Evolutionary conservation across 2,329 filamentous ascomycete genomes (phyloP), one percentile per base, ranked within the genome.

Genomic region (Drechmeria coniospora): DNA sequence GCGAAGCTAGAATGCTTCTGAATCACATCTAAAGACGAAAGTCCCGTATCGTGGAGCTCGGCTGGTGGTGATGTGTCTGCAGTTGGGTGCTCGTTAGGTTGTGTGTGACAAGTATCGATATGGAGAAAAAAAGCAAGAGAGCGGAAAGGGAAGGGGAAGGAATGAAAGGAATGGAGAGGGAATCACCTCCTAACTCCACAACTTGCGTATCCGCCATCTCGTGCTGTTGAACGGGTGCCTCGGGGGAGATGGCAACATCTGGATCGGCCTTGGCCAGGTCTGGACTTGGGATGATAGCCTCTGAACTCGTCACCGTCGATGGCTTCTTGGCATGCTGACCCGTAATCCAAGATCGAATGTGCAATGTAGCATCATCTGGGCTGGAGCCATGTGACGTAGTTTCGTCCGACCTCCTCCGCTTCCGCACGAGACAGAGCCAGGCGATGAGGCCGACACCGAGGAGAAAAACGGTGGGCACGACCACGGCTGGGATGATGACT

Each of bases 331-430:
- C 48, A 25, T 33, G 33, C 15, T 65, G 59, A 7, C 56, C 58
- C 28, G 53, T 55, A 29, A 72, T 56, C 68, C 68, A 74, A 2
- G 54, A 57, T 8, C 58, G 42, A 38, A 73, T 63, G 20, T 59
- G 56, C 30, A 54, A 51, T 22, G 57, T 53, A 15, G 55, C 54
- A 6, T 21, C 20, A 11, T 21, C 20, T 5, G 20, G n/a, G n/a
- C n/a, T n/a, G n/a, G n/a, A n/a, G n/a, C n/a, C n/a, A n/a, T n/a
- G n/a, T n/a, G n/a, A n/a, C n/a, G n/a, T n/a, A n/a, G n/a, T n/a
- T 23, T 66, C 61, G 21, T 65, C 59, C 1, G 57, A 61, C 4
- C 53, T n/a, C n/a, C n/a, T n/a, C n/a, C n/a, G n/a, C n/a, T n/a
- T n/a, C n/a, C n/a, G n/a, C n/a, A n/a, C n/a, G n/a, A n/a, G n/a